Conservation (phyloP, 2,329 filamentous ascomycete species). For the Cryphonectria nitschkei region DNA sequence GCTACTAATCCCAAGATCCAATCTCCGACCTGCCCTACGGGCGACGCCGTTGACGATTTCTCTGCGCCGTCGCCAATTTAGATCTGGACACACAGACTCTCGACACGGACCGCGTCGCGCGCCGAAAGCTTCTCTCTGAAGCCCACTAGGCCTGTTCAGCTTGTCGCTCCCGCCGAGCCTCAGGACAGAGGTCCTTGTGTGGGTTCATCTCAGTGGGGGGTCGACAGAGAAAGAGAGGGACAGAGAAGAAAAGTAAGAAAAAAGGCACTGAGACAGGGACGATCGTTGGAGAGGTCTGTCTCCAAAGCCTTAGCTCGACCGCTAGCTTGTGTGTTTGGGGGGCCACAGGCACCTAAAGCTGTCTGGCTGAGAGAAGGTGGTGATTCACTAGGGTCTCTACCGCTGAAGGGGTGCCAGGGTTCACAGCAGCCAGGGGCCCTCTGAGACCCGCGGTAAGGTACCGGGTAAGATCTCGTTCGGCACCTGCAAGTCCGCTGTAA, state of each 20-base stretch:
- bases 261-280: not conserved
- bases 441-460: not conserved
- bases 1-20: not conserved
- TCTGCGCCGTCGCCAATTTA: not conserved
- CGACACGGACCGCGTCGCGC: slow-evolving; percentile 8
- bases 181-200: not conserved
- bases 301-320: not conserved
- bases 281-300: not conserved
- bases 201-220: not conserved
- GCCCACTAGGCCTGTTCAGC: not conserved
- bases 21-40: slow-evolving; percentile 8
- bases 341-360: not conserved
- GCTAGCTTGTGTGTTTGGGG: not conserved
- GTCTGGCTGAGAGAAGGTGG: not conserved
- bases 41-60: slow-evolving; percentile 1
- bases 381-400: not conserved
- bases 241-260: not conserved
- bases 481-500: slow-evolving; percentile 9
- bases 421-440: not conserved
- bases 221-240: not conserved
- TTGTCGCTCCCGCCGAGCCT: not conserved
- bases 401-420: not conserved
- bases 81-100: slow-evolving; percentile 8
- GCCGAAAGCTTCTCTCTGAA: slow-evolving; percentile 1
- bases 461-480: slow-evolving; percentile 3